Base-by-base conservation (phyloP, 768 basidiomycete genomes). In the Dioszegia crocea region DNA sequence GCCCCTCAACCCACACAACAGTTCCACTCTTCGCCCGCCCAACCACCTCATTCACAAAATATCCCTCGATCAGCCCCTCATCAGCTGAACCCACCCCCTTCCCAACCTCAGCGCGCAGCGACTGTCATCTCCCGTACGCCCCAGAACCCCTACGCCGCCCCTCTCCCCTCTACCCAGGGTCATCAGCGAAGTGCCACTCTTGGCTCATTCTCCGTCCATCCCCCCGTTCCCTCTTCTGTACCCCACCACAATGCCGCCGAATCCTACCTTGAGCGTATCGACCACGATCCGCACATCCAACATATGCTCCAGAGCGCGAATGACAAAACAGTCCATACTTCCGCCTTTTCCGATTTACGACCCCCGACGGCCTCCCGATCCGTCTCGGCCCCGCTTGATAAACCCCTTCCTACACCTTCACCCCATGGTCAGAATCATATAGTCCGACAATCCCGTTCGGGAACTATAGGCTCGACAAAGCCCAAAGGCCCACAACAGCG, bases 271-370 rank as follows among this genome's bases (percentile, higher is more conserved):
- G 45, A 91, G 71, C 2, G 89, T 86, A 70, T 91, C 84, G 48
- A 92, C 81, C 88, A 92, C 87, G 66, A 93, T 88, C 45, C 91
- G 84, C 1, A 87, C 68, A 82, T 93, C 87, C 33, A 93, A 79
- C 30, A 88, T 9, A 67, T 77, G 64, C 65, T 75, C 11, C 27
- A 29, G 21, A 69, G 67, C 4, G 69, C 72, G 1, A 64, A 56
- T 11, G 55, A 60, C 10, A 67, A 62, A 54, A 70, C 71, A 10
- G 60, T 75, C n/a, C 69, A 73, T 23, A 68, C 71, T n/a, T 58
- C 64, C 1, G 59, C 50, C 27, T 56, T 47, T 4, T 61, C 59
- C n/a, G 26, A 33, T 39, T 2, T 5, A 29, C 30, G 59, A 24
- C 66, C 26, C 26, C 57, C 24, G 29, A 33, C 33, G 33, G 33